These are phyloP conservation scores for Plantago elongata DNA, from an alignment of 257 asterid species.

Conservation along the genomic window DNA sequence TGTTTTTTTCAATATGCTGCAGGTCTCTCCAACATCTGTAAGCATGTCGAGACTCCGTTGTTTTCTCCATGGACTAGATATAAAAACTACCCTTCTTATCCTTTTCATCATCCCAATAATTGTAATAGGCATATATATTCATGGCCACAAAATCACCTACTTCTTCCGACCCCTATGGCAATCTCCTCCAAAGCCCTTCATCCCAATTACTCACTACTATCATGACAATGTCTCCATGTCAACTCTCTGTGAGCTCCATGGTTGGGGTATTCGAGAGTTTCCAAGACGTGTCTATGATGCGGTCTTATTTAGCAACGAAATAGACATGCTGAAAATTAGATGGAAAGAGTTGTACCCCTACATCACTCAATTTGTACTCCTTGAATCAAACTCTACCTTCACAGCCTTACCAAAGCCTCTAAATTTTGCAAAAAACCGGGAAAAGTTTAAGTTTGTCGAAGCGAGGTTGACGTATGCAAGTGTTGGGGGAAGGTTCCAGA, in stretches of 20 bases:
- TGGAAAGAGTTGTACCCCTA: conserved; percentile 37
- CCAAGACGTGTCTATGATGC: conserved; percentile 40
- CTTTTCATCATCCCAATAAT: conserved; percentile 21
- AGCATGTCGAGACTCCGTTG: conserved; percentile 27
- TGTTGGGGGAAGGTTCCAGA: conserved; percentile 29
- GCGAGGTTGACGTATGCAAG: conserved; percentile 30
- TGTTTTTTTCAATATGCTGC: neutral
- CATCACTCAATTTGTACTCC: conserved; percentile 32
- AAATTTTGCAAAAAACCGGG: conserved; percentile 26
- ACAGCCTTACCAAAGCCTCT: conserved; percentile 33
- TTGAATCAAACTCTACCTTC: conserved; percentile 36
- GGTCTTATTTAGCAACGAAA: conserved; percentile 33
- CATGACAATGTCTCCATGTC: conserved; percentile 34
- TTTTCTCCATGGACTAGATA: conserved; percentile 23
- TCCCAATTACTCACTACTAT: conserved; percentile 30
- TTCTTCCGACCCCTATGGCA: conserved; percentile 38
- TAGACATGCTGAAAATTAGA: conserved; percentile 34
- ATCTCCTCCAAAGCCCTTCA: conserved; percentile 38
- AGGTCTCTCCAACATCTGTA: neutral
- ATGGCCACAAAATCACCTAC: conserved; percentile 35
- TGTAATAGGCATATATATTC: conserved; percentile 24
- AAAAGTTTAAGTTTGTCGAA: conserved; percentile 29
- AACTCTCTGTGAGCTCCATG: conserved; percentile 35
- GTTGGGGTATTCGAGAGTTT: conserved; percentile 36
- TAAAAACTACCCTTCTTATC: conserved; percentile 22